These are phyloP conservation scores for Mycena crocata DNA, from an alignment of 768 basidiomycete genomes.

Conservation along the genomic window DNA sequence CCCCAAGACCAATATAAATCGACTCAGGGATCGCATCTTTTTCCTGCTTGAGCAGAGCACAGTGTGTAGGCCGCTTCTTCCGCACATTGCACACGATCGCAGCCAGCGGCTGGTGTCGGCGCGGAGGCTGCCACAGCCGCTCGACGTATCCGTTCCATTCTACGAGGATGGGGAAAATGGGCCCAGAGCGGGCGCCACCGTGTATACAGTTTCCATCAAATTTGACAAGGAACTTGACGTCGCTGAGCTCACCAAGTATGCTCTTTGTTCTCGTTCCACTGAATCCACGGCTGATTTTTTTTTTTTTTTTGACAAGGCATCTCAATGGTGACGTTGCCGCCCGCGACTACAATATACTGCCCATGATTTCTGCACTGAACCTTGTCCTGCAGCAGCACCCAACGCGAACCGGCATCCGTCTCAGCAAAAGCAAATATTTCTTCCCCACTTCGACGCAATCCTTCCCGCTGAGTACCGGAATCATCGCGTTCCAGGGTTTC, in stretches of 20 bases:
- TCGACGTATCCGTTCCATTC: constrained; percentile 54
- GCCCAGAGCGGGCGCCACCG: constrained; percentile 50
- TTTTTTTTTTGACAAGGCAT: constrained; percentile 48
- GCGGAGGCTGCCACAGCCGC: constrained; percentile 56
- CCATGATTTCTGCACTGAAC: constrained; percentile 59
- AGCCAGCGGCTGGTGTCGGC: constrained; percentile 61
- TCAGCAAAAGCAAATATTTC: constrained; percentile 58
- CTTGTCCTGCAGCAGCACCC: constrained; percentile 56
- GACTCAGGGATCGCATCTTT: constrained; percentile 64
- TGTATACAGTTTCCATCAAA: constrained; percentile 56
- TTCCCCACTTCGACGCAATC: constrained; percentile 42
- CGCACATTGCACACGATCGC: constrained; percentile 65
- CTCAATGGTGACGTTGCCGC: constrained; percentile 50
- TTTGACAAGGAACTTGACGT: constrained; percentile 55
- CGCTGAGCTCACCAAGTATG: constrained; percentile 48
- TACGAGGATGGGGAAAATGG: constrained; percentile 54
- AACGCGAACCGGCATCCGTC: constrained; percentile 49
- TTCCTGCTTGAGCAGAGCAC: constrained; percentile 61
- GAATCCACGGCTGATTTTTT: constrained; percentile 14
- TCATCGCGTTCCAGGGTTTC: constrained; percentile 51
- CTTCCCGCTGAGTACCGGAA: constrained; percentile 31
- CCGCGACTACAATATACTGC: constrained; percentile 49
- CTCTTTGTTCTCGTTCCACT: neutral
- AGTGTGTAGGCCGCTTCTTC: constrained; percentile 46
- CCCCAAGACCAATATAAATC: constrained; percentile 58